These are phyloP conservation scores for Metschnikowia amazonensis DNA, from an alignment of 805 yeast genomes.

Conservation along the genomic window DNA sequence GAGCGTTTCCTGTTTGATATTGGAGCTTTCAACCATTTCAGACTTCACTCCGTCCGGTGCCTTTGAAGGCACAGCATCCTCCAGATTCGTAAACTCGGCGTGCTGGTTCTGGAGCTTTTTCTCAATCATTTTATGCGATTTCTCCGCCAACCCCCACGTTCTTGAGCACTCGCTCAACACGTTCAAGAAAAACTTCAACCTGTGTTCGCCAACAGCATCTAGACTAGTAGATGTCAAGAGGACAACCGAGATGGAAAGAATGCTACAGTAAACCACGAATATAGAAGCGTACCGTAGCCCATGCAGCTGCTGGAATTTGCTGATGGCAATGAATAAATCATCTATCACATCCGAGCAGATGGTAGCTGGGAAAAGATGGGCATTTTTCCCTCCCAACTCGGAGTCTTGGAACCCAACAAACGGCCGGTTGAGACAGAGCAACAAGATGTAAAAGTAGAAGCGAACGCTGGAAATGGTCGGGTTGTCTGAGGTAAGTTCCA, in stretches of 20 bases:
- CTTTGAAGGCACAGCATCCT: not conserved
- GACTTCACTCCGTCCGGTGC: too few species aligned
- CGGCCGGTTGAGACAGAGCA: constrained; percentile 58
- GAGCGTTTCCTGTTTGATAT: not conserved
- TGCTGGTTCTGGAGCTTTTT: constrained; percentile 27
- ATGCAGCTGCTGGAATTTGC: constrained; percentile 35
- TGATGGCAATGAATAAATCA: constrained; percentile 39
- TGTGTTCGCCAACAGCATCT: constrained; percentile 23
- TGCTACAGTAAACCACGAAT: constrained; percentile 45
- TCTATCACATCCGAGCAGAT: constrained; percentile 40
- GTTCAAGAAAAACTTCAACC: constrained; percentile 37
- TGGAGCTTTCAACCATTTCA: too few species aligned
- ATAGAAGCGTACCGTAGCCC: constrained; percentile 43
- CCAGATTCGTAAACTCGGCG: constrained; percentile 11
- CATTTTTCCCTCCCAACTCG: constrained; percentile 8
- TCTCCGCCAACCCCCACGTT: constrained; percentile 47
- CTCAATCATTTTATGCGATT: constrained; percentile 40
- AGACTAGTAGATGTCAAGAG: constrained; percentile 32
- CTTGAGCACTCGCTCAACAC: constrained; percentile 40
- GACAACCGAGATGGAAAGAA: constrained; percentile 42
- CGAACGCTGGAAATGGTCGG: constrained; percentile 52
- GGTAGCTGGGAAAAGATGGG: constrained; percentile 27
- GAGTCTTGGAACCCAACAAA: constrained; percentile 40
- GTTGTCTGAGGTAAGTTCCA: constrained; percentile 44
- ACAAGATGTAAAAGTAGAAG: constrained; percentile 55